Conservation (phyloP, 1,284 basidiomycete genomes). For the Moniliophthora roreri region DNA sequence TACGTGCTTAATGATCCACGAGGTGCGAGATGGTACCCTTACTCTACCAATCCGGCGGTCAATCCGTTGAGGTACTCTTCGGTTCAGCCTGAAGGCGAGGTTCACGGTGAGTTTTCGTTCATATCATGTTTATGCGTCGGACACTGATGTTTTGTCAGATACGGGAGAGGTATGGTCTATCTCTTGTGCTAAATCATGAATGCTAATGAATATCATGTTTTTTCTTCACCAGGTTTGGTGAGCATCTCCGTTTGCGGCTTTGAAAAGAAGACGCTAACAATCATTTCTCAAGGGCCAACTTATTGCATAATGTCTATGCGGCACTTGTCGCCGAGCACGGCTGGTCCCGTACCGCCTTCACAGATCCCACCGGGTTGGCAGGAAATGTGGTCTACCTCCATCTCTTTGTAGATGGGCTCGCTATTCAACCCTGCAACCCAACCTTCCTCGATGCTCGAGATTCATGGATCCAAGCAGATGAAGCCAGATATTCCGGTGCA, state of each 20-base stretch:
- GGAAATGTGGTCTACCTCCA: constrained; percentile 34
- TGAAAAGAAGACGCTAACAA: constrained; percentile 19
- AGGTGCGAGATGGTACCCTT: constrained; percentile 39
- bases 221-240: constrained; percentile 3
- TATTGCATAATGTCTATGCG: constrained; percentile 31
- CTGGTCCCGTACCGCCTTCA: neutral
- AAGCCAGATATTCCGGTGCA: constrained; percentile 43
- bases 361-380: constrained; percentile 23
- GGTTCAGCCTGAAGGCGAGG: constrained; percentile 34
- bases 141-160: neutral
- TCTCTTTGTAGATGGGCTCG: constrained; percentile 47
- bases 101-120: constrained; percentile 31
- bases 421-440: constrained; percentile 52
- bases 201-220: too few relatives aligned
- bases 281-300: constrained; percentile 54
- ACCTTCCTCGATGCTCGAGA: constrained; percentile 40
- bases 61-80: constrained; percentile 41
- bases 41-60: constrained; percentile 38
- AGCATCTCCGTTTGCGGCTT: neutral
- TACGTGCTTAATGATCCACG: constrained; percentile 23
- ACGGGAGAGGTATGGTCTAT: neutral
- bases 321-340: neutral
- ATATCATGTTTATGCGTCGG: neutral
- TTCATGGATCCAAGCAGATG: constrained; percentile 56
- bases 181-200: too few relatives aligned